Conservation (phyloP, 176 grass and related monocot genomes). For the Coix lacrymajobi region DNA sequence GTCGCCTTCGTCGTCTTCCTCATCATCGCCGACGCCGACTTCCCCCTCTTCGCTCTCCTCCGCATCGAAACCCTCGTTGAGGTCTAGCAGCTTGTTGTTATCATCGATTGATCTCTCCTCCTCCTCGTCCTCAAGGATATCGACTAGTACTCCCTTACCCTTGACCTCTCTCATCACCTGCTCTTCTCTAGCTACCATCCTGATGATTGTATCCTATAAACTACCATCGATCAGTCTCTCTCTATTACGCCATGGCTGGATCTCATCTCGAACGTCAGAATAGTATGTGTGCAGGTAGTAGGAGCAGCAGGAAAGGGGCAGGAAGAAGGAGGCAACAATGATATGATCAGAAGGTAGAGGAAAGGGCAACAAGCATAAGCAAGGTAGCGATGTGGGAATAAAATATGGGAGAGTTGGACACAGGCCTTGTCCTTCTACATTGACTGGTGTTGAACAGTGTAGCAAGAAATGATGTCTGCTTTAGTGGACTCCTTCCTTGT, state of each 20-base stretch:
- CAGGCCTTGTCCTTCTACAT: conserved; percentile 71
- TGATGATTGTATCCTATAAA: neutral
- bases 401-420: conserved; percentile 52
- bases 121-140: conserved; percentile 40
- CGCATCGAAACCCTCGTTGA: conserved; percentile 51
- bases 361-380: conserved; percentile 13
- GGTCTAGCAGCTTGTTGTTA: conserved; percentile 37
- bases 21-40: neutral
- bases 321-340: conserved; percentile 17
- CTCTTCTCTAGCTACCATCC: conserved; percentile 27
- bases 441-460: conserved; percentile 62
- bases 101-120: conserved; percentile 24
- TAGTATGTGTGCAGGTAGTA: conserved; percentile 9
- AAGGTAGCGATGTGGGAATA: conserved; percentile 47
- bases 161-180: conserved; percentile 12
- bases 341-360: conserved; percentile 34
- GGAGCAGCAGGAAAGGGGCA: conserved; percentile 27
- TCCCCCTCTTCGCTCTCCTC: conserved; percentile 40
- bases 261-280: neutral
- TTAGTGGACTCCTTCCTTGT: conserved; percentile 26
- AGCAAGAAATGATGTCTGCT: conserved; percentile 10
- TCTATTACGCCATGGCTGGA: conserved; percentile 27
- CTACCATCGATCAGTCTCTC: neutral
- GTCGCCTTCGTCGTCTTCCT: neutral
- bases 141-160: conserved; percentile 39